Evolutionary conservation across 768 basidiomycete genomes (phyloP).

Genomic region (Cubamyces lactineus): DNA sequence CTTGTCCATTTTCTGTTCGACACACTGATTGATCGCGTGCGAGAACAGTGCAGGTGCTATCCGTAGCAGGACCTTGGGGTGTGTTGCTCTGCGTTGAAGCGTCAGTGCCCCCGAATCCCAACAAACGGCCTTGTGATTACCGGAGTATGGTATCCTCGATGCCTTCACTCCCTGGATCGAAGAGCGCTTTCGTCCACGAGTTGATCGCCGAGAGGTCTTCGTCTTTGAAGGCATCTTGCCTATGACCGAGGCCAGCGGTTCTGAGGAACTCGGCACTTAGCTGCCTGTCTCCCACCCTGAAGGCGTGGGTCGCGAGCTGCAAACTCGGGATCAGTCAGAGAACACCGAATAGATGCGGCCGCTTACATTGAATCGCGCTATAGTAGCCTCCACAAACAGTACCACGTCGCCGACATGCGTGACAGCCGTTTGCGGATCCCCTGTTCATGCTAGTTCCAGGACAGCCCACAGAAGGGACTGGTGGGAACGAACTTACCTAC

Average conservation of each 20-base stretch:
- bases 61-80: slow-evolving; percentile 66
- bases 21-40: slow-evolving; percentile 55
- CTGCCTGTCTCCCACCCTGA: slow-evolving; percentile 49
- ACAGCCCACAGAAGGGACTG: too few relatives aligned
- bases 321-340: neutral
- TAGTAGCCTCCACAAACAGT: slow-evolving; percentile 66
- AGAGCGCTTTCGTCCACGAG: slow-evolving; percentile 77
- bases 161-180: slow-evolving; percentile 76
- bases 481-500: too few relatives aligned
- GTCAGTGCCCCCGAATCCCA: too few relatives aligned
- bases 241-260: slow-evolving; percentile 48
- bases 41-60: slow-evolving; percentile 70
- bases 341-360: neutral
- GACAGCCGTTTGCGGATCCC: slow-evolving; percentile 83
- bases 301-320: slow-evolving; percentile 54
- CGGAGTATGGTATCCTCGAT: slow-evolving; percentile 77
- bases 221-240: slow-evolving; percentile 38
- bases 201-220: slow-evolving; percentile 35
- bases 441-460: slow-evolving; percentile 42
- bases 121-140: slow-evolving; percentile 19
- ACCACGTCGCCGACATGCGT: slow-evolving; percentile 81
- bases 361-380: slow-evolving; percentile 66
- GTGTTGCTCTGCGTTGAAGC: slow-evolving; percentile 55
- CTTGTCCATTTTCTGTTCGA: slow-evolving; percentile 60
- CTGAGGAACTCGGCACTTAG: slow-evolving; percentile 56